phyloP scores from a whole-genome alignment of 306 rosid species.

The Medicago truncatula region MtrunA17r5.0-ANR NC_053045.1:45368001-45368500 shows the following conservation, averaged over 20 bases:
- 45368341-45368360: constrained; percentile 14
- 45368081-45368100: constrained; percentile 8
- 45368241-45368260: constrained; percentile 93
- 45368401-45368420: neutral
- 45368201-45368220: constrained; percentile 64
- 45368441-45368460: constrained; percentile 27
- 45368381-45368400: constrained; percentile 6
- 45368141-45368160: neutral
- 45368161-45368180: constrained; percentile 72
- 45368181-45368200: constrained; percentile 76
- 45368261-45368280: constrained; percentile 76
- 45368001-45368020: constrained; percentile 28
- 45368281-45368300: constrained; percentile 71
- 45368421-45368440: neutral
- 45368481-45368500: constrained; percentile 2
- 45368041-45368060: constrained; percentile 31
- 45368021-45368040: constrained; percentile 29
- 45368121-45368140: constrained; percentile 6
- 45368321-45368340: constrained; percentile 28
- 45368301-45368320: constrained; percentile 19
- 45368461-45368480: neutral
- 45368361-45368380: constrained; percentile 6
- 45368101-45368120: constrained; percentile 6
- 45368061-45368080: constrained; percentile 53
- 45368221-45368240: constrained; percentile 88